A percentile compares a stretch with the other conserved stretches of the same genome.
phyloP scores from a whole-genome alignment of 2,329 filamentous ascomycete genomes.

The Knoxdaviesia proteae region DNA sequence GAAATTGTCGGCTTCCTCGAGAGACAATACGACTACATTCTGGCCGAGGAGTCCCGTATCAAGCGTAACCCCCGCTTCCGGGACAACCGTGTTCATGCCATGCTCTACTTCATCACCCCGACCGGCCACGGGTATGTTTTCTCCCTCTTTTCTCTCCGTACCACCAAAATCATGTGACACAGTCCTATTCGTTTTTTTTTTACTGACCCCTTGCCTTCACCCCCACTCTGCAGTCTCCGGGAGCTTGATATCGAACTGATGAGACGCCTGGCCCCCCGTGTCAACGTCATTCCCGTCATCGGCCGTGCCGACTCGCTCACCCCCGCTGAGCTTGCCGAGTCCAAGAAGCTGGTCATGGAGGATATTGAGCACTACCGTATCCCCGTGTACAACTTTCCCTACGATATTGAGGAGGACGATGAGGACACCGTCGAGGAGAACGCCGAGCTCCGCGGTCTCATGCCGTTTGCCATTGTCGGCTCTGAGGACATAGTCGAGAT shows the following conservation, averaged over 20 bases:
- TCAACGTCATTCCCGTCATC: slow-evolving; percentile 98
- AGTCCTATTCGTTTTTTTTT: too few relatives aligned
- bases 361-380: slow-evolving; percentile 99
- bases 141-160: too few relatives aligned
- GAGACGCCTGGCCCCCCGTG: slow-evolving; percentile 94
- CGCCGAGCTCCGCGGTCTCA: slow-evolving; percentile 84
- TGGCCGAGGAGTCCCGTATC: slow-evolving; percentile 97
- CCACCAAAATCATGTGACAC: too few relatives aligned
- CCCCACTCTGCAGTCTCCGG: slow-evolving; percentile 44
- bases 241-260: slow-evolving; percentile 99
- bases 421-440: slow-evolving; percentile 99
- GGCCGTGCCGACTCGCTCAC: slow-evolving; percentile 96
- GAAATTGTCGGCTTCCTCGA: slow-evolving; percentile 98
- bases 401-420: slow-evolving; percentile 98
- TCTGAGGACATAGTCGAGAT: slow-evolving; percentile 93
- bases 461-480: slow-evolving; percentile 98
- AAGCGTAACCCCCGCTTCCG: slow-evolving; percentile 99
- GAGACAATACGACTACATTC: slow-evolving; percentile 97
- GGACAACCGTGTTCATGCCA: slow-evolving; percentile 93
- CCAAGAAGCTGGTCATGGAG: slow-evolving; percentile 99
- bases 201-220: too few relatives aligned
- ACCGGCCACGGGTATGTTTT: slow-evolving; percentile 68
- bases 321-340: slow-evolving; percentile 88
- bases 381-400: slow-evolving; percentile 99
- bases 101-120: slow-evolving; percentile 98